Base-by-base conservation (phyloP, 2,329 filamentous ascomycete genomes). In the Ascochyta fabae region DNA sequence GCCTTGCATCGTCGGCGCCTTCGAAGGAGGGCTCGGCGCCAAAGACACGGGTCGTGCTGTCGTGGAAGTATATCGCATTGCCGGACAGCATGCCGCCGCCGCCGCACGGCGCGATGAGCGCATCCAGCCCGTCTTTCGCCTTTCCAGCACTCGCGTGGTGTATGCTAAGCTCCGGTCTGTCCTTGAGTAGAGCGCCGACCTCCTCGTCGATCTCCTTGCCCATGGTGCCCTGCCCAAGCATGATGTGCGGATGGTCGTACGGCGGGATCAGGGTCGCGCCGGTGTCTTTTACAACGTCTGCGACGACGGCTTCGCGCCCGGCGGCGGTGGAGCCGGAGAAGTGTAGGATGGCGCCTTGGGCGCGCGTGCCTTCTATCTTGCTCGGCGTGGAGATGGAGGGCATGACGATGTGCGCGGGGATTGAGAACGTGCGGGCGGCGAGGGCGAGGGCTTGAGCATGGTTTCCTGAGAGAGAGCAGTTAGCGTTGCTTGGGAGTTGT, bases 391-490 rank as follows among this genome's bases (percentile, higher is more conserved):
- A 89, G 70, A 95, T 95, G n/a, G 78, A 75, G 0, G 94, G 94
- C 94, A 98, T 98, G 56, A 98, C 88, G 70, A 98, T 93, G 78
- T 94, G 86, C 0, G 92, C 91, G 10, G 89, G 88, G 59, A 97
- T 87, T 48, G 81, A 79, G 70, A 89, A 86, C 34, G 88, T 88
- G 16, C 81, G 82, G 2, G 94, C 92, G 0, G 94, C 94, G 46
- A 97, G 88, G 2, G 94, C 86, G 53, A 98, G 86, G 1, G 95
- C 94, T 80, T 96, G 92, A 0, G 94, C 94, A 73, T 98, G 95
- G 78, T 98, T 98, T 56, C 94, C 93, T 94, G 60, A 6, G 22
- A 6, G 2, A 4, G 13, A 8, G 34, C 33, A 24, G 26, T 56
- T 8, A 56, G 39, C 24, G 16, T 26, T 27, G 31, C 22, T 9